A percentile compares a stretch with the other conserved stretches of the same genome.
phyloP scores from a whole-genome alignment of 2,329 filamentous ascomycete genomes.

The Grosmannia penicillata region DNA sequence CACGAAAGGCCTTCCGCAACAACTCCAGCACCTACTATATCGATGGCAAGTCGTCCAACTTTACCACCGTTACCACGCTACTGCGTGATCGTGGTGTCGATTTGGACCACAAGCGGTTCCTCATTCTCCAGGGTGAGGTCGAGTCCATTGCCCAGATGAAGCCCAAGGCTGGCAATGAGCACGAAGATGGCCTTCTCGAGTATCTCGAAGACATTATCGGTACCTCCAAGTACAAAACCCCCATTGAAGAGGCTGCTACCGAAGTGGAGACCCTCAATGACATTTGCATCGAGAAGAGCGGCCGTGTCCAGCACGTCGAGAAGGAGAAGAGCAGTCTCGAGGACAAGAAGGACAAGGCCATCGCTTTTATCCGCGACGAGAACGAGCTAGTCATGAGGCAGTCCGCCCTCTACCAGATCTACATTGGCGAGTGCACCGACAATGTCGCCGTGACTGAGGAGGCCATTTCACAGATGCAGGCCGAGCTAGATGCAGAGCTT shows the following conservation, averaged over 20 bases:
- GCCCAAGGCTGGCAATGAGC: constrained; percentile 83
- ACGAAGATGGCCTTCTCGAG: constrained; percentile 89
- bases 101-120: constrained; percentile 92
- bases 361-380: constrained; percentile 80
- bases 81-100: constrained; percentile 82
- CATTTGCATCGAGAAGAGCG: constrained; percentile 86
- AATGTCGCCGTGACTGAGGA: constrained; percentile 83
- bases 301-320: constrained; percentile 90
- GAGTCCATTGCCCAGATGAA: constrained; percentile 99
- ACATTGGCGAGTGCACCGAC: constrained; percentile 74
- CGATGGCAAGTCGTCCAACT: constrained; percentile 77
- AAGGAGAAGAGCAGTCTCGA: constrained; percentile 89
- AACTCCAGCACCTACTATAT: constrained; percentile 98
- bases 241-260: constrained; percentile 83
- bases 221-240: constrained; percentile 94
- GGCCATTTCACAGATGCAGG: constrained; percentile 79
- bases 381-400: constrained; percentile 87
- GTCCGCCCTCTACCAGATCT: constrained; percentile 83
- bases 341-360: constrained; percentile 90
- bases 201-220: constrained; percentile 98
- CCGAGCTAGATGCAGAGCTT: constrained; percentile 70
- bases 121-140: constrained; percentile 94
- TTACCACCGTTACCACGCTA: constrained; percentile 78
- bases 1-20: constrained; percentile 89
- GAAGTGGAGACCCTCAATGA: constrained; percentile 92